Conservation (phyloP, 306 rosid species). For the Benincasa hispida region DNA sequence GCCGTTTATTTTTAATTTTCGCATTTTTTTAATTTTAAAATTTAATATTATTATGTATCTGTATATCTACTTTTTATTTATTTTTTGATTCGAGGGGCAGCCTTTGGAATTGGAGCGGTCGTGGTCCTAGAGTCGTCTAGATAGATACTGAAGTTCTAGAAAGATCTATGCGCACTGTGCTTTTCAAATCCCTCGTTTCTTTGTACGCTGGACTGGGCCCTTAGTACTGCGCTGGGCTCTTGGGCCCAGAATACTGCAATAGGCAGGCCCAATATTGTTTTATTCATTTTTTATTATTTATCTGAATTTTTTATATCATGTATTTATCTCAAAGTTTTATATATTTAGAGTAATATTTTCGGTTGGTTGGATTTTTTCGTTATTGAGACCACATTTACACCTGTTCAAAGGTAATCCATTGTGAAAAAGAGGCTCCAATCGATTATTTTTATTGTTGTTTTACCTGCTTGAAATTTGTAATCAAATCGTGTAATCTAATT, state of each 20-base stretch:
- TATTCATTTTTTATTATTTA: background rate
- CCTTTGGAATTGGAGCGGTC: background rate
- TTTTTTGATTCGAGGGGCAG: slow-evolving; percentile 2
- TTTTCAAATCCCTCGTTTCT: background rate
- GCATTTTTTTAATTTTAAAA: background rate
- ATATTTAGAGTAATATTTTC: too few relatives aligned
- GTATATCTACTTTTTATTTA: background rate
- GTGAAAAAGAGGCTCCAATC: too few relatives aligned
- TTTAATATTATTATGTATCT: background rate
- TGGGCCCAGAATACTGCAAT: background rate
- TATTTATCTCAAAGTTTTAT: too few relatives aligned
- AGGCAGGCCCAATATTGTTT: background rate
- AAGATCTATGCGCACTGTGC: slow-evolving; percentile 21
- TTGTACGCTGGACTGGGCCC: slow-evolving; percentile 6
- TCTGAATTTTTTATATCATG: too few relatives aligned
- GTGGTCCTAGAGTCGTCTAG: slow-evolving; percentile 30
- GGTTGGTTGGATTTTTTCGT: too few relatives aligned
- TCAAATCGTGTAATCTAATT: too few relatives aligned
- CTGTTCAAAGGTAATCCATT: too few relatives aligned
- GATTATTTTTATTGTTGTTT: too few relatives aligned
- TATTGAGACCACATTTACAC: too few relatives aligned
- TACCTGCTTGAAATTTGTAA: too few relatives aligned
- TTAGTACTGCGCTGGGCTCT: background rate
- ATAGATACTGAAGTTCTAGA: slow-evolving; percentile 35
- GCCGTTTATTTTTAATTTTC: background rate